phyloP scores from a whole-genome alignment of 345 rosid genomes.

The Angophora floribunda region DNA sequence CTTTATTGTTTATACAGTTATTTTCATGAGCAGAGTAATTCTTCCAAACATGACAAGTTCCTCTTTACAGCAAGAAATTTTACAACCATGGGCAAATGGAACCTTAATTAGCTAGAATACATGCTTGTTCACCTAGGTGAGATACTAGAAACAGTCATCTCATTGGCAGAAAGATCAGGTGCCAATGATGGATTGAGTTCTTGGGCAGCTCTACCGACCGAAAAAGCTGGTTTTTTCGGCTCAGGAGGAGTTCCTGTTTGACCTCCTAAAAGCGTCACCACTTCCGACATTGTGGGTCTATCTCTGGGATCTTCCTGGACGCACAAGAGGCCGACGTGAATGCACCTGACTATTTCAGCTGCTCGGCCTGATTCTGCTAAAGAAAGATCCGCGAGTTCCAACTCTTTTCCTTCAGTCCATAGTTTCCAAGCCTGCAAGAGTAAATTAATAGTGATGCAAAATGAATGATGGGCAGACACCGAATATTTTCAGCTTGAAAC shows the following conservation, averaged over 20 bases:
- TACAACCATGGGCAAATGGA: neutral
- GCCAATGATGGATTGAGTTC: neutral
- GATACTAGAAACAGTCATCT: neutral
- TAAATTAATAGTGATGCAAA: neutral
- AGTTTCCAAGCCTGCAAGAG: slow-evolving; percentile 28
- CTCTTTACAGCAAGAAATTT: neutral
- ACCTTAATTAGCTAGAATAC: neutral
- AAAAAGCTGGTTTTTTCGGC: slow-evolving; percentile 15
- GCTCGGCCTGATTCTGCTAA: slow-evolving; percentile 5
- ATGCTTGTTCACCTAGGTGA: neutral
- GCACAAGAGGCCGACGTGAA: slow-evolving; percentile 38
- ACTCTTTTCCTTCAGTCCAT: slow-evolving; percentile 31
- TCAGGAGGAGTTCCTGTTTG: slow-evolving; percentile 2
- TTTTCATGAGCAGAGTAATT: neutral
- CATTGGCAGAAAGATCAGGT: neutral
- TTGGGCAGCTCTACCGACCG: neutral
- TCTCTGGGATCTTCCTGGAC: neutral
- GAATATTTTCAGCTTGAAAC: neutral
- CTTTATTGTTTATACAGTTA: neutral
- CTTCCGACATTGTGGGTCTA: slow-evolving; percentile 45
- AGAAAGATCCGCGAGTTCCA: slow-evolving; percentile 22
- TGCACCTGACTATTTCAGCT: slow-evolving; percentile 23
- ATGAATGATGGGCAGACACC: neutral
- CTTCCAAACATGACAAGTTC: neutral
- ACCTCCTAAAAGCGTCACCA: slow-evolving; percentile 19